Base-by-base conservation (phyloP, 108 stramenopile species). In the Fistulifera pelliculosa region DNA sequence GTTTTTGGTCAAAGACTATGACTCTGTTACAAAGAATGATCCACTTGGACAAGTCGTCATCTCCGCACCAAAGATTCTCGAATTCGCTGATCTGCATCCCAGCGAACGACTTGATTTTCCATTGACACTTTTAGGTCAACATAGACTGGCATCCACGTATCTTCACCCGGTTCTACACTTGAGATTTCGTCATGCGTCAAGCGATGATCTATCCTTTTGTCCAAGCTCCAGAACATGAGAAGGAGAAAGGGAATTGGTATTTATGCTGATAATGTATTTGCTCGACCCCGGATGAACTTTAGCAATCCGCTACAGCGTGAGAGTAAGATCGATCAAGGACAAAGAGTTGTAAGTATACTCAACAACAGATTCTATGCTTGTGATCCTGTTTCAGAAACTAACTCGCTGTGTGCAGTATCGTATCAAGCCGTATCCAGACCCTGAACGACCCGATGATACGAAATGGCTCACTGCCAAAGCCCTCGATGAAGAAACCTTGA, bases 1-100 rank as follows among this genome's bases (percentile, higher is more conserved):
- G 17, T 82, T 86, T n/a, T 52, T 74, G 14, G 79, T 86, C 15
- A 77, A 78, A 35, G 85, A 86, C 57, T 73, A 69, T 55, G 85
- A 86, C 60, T 13, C 59, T 7, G 38, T 80, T 19, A 65, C 62
- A 0, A 53, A 15, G 4, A 70, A 78, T 49, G 68, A 75, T 10
- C 60, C 49, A 19, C 49, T 86, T 17, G 85, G 85, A 13, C 58
- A 54, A 5, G 69, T 80, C 41, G 43, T 52, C 27, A 62, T 81
- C 6, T 52, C n/a, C 27, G 31, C 31, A 35, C 31, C 31, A 3
- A 35, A 35, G 8, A 35, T 75, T 58, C 56, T 45, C 58, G 41
- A 52, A 56, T 17, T 58, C 67, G 63, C 52, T 70, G 10, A 60
- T 41, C 14, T 63, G 51, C 8, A 62, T 6, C 31, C 65, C n/a